Evolutionary conservation across 805 yeast species (phyloP).

Genomic region (Candida sakaeoensis): DNA sequence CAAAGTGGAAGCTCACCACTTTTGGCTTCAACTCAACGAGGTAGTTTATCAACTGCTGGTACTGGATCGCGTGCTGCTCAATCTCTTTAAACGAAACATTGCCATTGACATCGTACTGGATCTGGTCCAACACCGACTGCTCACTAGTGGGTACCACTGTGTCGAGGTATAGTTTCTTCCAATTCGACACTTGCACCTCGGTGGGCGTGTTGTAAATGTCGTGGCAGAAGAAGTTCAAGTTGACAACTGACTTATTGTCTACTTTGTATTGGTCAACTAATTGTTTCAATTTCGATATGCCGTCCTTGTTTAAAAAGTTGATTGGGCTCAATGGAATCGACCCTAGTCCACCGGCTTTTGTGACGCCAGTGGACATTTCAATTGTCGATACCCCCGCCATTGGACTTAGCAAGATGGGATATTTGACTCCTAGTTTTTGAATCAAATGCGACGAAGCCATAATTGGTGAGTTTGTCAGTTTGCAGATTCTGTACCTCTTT

Average conservation of each 20-base stretch:
- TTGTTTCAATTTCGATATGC: conserved; percentile 14
- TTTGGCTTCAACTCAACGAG: conserved; percentile 29
- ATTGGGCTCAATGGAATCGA: conserved; percentile 40
- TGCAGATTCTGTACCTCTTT: no score
- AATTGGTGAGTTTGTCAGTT: conserved; percentile 10
- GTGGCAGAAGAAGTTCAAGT: conserved; percentile 48
- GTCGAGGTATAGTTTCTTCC: conserved; percentile 18
- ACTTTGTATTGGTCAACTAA: conserved; percentile 11
- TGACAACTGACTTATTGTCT: conserved; percentile 20
- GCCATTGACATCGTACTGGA: conserved; percentile 13
- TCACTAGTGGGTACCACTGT: conserved; percentile 5
- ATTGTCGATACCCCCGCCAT: conserved; percentile 57
- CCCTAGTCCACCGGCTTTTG: conserved; percentile 48
- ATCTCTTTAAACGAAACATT: conserved; percentile 28
- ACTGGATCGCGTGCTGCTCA: conserved; percentile 17
- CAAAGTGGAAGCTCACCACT: conserved; percentile 54
- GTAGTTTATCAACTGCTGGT: conserved; percentile 16
- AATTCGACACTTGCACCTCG: conserved; percentile 17
- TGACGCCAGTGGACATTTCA: conserved; percentile 40
- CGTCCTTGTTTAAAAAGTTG: conserved; percentile 16
- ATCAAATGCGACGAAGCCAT: conserved; percentile 1
- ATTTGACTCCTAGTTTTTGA: conserved; percentile 24
- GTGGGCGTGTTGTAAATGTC: conserved; percentile 21
- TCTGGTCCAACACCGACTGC: conserved; percentile 6
- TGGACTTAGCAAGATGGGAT: conserved; percentile 53